Percentiles rank a stretch among this genome's conserved stretches.
These are phyloP conservation scores for Pulveroboletus ravenelii DNA, from an alignment of 768 basidiomycete species.

Conservation along the genomic window DNA sequence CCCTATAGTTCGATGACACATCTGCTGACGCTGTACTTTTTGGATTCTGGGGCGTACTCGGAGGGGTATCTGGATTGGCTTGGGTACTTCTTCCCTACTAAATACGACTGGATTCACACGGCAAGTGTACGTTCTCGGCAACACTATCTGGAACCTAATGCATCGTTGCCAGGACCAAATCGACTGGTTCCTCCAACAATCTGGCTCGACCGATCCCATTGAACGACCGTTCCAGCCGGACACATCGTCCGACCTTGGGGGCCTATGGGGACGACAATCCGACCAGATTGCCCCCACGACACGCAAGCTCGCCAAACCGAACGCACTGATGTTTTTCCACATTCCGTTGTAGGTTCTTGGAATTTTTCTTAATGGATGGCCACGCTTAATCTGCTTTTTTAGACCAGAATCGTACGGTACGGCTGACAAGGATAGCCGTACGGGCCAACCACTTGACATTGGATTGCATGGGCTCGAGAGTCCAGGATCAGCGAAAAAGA, in stretches of 20 bases:
- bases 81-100: constrained; percentile 55
- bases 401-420: constrained; percentile 72
- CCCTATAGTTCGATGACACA: constrained; percentile 74
- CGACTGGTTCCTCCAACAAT: constrained; percentile 86
- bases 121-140: constrained; percentile 32
- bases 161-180: constrained; percentile 53
- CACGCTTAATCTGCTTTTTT: neutral
- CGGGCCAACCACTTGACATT: constrained; percentile 60
- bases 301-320: constrained; percentile 78
- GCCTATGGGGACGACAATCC: constrained; percentile 58
- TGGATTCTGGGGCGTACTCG: constrained; percentile 82
- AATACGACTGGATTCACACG: constrained; percentile 82
- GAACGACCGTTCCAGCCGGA: constrained; percentile 83
- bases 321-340: constrained; percentile 97
- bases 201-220: constrained; percentile 68
- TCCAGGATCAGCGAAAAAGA: constrained; percentile 60
- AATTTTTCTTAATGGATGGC: neutral
- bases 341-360: constrained; percentile 71
- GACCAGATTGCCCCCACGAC: constrained; percentile 55
- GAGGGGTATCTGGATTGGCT: constrained; percentile 56
- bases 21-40: constrained; percentile 84
- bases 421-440: constrained; percentile 61
- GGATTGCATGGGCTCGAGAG: constrained; percentile 60
- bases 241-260: constrained; percentile 44
- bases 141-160: neutral